Percentiles rank a stretch among this genome's conserved stretches.
These are phyloP conservation scores for Talaromyces sp. DNA, from an alignment of 2,329 filamentous ascomycete genomes.

Conservation along the genomic window DNA sequence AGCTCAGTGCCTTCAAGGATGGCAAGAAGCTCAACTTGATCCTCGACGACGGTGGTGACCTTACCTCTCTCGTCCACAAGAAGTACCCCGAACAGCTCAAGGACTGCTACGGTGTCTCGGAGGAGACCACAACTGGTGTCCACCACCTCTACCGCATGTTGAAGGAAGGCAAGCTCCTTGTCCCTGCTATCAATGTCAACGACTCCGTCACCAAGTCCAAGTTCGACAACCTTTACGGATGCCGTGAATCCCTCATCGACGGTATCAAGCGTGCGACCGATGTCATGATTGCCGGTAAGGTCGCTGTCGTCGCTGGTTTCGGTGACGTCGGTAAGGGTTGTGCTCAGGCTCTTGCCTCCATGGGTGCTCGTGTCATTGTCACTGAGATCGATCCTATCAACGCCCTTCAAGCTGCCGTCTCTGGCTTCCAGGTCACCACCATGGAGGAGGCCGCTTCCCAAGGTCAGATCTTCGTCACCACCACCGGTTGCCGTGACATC, in stretches of 20 bases:
- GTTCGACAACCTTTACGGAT: constrained; percentile 99
- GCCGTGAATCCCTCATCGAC: constrained; percentile 96
- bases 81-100: constrained; percentile 99
- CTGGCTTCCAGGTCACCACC: constrained; percentile 92
- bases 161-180: constrained; percentile 82
- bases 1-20: constrained; percentile 94
- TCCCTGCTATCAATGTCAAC: constrained; percentile 98
- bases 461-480: constrained; percentile 98
- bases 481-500: constrained; percentile 98
- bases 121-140: constrained; percentile 99
- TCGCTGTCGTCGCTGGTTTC: constrained; percentile 94
- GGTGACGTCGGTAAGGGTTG: constrained; percentile 99
- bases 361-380: constrained; percentile 94
- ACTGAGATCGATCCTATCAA: constrained; percentile 99
- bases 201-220: constrained; percentile 99
- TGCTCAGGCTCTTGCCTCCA: constrained; percentile 88
- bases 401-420: constrained; percentile 96
- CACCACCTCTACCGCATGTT: constrained; percentile 99
- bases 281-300: constrained; percentile 99
- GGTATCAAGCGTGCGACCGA: constrained; percentile 99
- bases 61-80: constrained; percentile 91
- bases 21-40: constrained; percentile 96
- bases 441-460: constrained; percentile 91
- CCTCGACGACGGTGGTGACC: constrained; percentile 96
- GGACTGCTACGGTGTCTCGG: constrained; percentile 96